Evolutionary conservation across 495 filamentous ascomycete species (phyloP), one percentile per base, ranked within the genome.

Genomic region (Tuber microsphaerosporum): DNA sequence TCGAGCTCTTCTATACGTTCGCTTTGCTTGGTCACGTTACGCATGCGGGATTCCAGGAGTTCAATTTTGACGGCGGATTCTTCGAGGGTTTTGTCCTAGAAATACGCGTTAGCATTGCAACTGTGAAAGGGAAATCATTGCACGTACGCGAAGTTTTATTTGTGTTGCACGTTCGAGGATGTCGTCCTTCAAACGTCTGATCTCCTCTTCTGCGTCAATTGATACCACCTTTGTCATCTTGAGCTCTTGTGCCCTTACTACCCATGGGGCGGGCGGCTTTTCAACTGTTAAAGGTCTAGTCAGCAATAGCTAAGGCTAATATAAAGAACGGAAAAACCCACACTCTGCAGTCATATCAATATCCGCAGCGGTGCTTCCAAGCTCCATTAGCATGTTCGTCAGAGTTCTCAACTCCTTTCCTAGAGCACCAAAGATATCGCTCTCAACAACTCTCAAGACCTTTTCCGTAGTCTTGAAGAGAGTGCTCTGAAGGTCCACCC

Each of bases 41-140:
- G 89, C 87, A 90, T 92, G 22, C 91, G 87, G 37, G 88, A 87
- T 82, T 97, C 94, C 69, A 98, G 90, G 8, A 93, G 92, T 84
- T 97, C 95, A 81, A 97, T 94, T 83, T 97, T 96, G 76, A 97
- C 91, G 4, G 89, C 88, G 16, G 93, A 87, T 45, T 92, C 92
- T 78, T 92, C 91, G 31, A 93, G 85, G 39, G 86, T 86, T 75
- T 91, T 86, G 56, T 94, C 91, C 56, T 65, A 34, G 26, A 43
- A 68, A 41, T 71, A 12, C 3, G 16, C 37, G 20, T 44, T 31
- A 72, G 61, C 71, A 22, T 65, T 65, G 14, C 26, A 65, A 34
- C 16, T 14, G 56, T 34, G 56, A 31, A 19, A 16, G 56, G 26
- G 56, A 34, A 19, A 5, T 16, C 56, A 65, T 34, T 34, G 56